Base-by-base conservation (phyloP, 305 asterid species). In the Fraxinus ornus region DNA sequence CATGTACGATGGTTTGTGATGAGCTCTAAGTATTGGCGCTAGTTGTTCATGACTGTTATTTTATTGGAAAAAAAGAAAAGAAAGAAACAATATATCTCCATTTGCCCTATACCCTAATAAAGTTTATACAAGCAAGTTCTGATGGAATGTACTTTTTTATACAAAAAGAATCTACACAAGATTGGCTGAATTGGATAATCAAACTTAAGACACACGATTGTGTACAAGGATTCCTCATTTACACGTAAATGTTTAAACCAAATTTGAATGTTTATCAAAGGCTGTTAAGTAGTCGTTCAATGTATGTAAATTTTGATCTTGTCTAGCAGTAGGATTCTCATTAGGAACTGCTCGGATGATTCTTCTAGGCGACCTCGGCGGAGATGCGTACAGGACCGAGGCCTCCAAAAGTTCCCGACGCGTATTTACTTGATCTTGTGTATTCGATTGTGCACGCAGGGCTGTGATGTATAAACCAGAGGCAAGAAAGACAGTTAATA, bases 401-500 rank as follows among this genome's bases (percentile, higher is more conserved):
- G 91, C 88, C 74, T 90, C 98, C 76, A 90, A 2, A 7, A 91
- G 86, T 78, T 89, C 89, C 0, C 90, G 90, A 37, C 92, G 79
- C 13, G 84, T 83, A 36, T 70, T 86, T 83, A 89, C 90, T 84
- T 83, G 91, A 32, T 83, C 82, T 57, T 80, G 88, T 3, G 84
- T 78, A 22, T 84, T 72, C 19, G 49, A 84, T 79, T 94, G 92
- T 2, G 90, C 93, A 0, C 93, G 87, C 37, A 95, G 76, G 1
- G 92, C 97, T 0, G 94, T 92, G 49, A 93, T 83, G 87, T 93
- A 92, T 22, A 95, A 86, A 36, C 95, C 98, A 0, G 94, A 83
- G 73, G 93, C 97, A 21, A 93, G 90, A 55, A 91, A 91, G 17
- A 91, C 97, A 0, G 98, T 92, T 10, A 83, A 73, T 2, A 94